phyloP scores from a whole-genome alignment of 1,139 yeast genomes.

The Lodderomyces theae region DNA sequence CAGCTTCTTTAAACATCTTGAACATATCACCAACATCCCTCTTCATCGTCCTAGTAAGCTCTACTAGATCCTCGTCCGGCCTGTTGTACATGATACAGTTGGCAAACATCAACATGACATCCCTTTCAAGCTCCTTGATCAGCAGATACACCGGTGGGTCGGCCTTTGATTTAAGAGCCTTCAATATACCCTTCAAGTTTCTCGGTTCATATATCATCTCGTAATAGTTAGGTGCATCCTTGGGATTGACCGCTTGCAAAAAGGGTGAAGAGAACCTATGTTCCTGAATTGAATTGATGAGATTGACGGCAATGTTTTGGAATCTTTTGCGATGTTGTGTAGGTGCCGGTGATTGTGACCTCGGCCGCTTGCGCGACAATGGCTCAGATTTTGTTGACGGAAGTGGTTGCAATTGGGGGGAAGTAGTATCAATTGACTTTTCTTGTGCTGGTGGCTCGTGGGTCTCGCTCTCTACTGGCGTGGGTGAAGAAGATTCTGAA shows the following conservation, averaged over 20 bases:
- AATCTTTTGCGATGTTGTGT: slow-evolving; percentile 43
- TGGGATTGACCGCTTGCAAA: slow-evolving; percentile 61
- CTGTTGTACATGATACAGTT: slow-evolving; percentile 81
- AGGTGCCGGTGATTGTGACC: slow-evolving; percentile 28
- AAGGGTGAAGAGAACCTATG: slow-evolving; percentile 76
- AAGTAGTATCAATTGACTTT: slow-evolving; percentile 1
- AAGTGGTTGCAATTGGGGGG: background rate
- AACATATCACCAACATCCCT: slow-evolving; percentile 51
- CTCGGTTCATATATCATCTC: slow-evolving; percentile 61
- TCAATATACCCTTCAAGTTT: slow-evolving; percentile 62
- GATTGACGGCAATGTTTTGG: slow-evolving; percentile 54
- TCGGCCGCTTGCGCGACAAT: slow-evolving; percentile 15
- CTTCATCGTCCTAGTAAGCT: slow-evolving; percentile 67
- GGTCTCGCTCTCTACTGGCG: background rate
- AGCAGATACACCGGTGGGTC: slow-evolving; percentile 47
- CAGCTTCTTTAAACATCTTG: slow-evolving; percentile 49
- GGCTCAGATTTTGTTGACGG: background rate
- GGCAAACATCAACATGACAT: slow-evolving; percentile 74
- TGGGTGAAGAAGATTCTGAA: background rate
- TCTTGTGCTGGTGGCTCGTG: background rate
- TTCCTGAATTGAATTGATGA: slow-evolving; percentile 63
- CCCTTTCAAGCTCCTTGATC: slow-evolving; percentile 63
- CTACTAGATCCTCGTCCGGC: slow-evolving; percentile 59
- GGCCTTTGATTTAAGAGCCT: slow-evolving; percentile 47
- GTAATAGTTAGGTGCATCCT: slow-evolving; percentile 69